Percentiles rank a stretch among this genome's conserved stretches.
Conservation (phyloP, 495 filamentous ascomycete genomes). For the Neurospora tetraspora region DNA sequence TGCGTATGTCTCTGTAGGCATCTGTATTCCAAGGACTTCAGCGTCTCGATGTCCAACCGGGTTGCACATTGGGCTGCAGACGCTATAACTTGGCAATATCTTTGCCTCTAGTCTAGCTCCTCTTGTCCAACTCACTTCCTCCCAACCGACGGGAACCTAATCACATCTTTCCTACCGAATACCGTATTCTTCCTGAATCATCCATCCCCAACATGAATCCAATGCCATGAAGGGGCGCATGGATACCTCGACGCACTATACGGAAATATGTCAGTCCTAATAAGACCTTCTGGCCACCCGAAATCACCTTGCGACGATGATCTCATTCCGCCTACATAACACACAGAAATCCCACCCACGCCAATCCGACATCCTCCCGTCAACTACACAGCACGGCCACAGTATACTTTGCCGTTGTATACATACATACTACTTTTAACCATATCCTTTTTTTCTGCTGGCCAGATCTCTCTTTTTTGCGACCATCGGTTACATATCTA, state of each 20-base stretch:
- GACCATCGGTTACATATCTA: not conserved
- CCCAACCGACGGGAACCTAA: not conserved
- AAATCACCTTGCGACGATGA: constrained; percentile 1
- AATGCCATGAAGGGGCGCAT: not conserved
- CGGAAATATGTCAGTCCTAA: not conserved
- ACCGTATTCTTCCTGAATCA: not conserved
- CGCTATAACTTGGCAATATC: not conserved
- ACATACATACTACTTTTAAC: not conserved
- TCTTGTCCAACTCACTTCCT: not conserved
- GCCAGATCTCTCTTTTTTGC: not conserved
- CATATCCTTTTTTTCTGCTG: not conserved
- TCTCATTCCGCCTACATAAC: not conserved
- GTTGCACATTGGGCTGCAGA: not conserved
- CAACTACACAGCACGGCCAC: too few species aligned
- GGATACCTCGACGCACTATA: not conserved
- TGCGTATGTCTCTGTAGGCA: not conserved
- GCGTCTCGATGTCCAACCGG: not conserved
- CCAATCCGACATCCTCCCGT: not conserved
- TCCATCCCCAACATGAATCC: not conserved
- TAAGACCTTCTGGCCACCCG: not conserved
- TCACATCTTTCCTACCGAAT: not conserved
- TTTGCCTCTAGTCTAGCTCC: not conserved
- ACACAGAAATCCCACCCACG: not conserved
- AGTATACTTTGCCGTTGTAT: too few species aligned
- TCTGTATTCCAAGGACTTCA: not conserved